Evolutionary conservation across 805 yeast species (phyloP), one percentile per base, ranked within the genome.

Genomic region (Wickerhamomyces strasburgensis): DNA sequence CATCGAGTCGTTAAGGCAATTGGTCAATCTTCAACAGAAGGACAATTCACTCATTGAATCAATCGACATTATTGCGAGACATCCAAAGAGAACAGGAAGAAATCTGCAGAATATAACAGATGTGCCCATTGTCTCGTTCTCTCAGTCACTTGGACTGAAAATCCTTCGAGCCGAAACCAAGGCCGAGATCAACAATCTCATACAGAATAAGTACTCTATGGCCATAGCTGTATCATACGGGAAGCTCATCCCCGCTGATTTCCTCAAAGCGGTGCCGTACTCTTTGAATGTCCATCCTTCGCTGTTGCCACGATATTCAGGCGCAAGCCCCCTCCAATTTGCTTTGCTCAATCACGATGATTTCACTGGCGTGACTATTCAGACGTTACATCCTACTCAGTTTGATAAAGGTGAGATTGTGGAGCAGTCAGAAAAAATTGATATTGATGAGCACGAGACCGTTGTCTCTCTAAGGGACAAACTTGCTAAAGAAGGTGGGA

Each of bases 221-320:
- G 81, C 88, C 1, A 68, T 93, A n/a, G 97, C 98, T 0, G 97
- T 88, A 1, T 87, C 97, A 0, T 93, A 78, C 57, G 98, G 98
- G 0, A 68, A 69, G 34, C 64, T 90, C 31, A 87, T 93, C 4
- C 97, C 98, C 0, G 62, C 60, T 0, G 40, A 56, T 2, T 75
- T 87, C 45, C 58, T 93, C 2, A 34, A 52, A 0, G 34, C 56
- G 0, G 61, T 79, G 15, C 56, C 58, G 10, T 75, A 58, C 51
- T 94, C 97, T 0, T 54, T 93, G 19, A 93, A 93, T 54, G 87
- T 93, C 1, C 98, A 93, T 56, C 98, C 98, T 0, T 87, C 96
- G 0, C 56, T 88, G 6, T 67, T 93, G 7, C 98, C 98, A 0
- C 64, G 62, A 31, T 76, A 84, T 48, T 73, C 87, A 3, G 98